Percentiles rank a stretch among this genome's conserved stretches.
Conservation (phyloP, 1,284 basidiomycete genomes). For the Ceratobasidium sp. region DNA sequence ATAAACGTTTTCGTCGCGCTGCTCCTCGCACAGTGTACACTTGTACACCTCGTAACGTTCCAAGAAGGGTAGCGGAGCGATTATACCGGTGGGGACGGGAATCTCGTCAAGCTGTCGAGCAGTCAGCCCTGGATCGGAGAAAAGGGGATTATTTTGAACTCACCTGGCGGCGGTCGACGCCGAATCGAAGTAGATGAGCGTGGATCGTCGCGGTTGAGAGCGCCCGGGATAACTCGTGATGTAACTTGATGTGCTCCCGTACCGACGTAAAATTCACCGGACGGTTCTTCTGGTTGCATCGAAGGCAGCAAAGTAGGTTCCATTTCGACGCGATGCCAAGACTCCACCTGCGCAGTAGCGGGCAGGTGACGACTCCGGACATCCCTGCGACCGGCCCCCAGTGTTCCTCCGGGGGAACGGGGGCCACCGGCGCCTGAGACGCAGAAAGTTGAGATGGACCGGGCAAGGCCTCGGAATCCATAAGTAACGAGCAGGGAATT, state of each 20-base stretch:
- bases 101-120: neutral
- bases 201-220: neutral
- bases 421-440: no score
- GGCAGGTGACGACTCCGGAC: constrained; percentile 5
- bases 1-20: neutral
- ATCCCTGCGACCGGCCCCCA: neutral
- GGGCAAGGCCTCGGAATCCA: no score
- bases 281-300: neutral
- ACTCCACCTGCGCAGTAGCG: neutral
- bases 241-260: neutral
- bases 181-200: neutral
- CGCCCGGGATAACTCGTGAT: neutral
- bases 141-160: neutral
- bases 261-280: neutral
- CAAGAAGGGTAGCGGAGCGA: neutral
- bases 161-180: neutral
- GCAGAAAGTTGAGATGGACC: no score
- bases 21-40: neutral
- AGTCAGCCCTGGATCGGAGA: neutral
- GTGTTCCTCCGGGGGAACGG: no score
- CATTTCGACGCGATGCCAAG: neutral
- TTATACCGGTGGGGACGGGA: neutral
- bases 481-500: no score
- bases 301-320: neutral
- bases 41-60: neutral